Evolutionary conservation across 1,139 yeast genomes (phyloP).

Genomic region (Blastobotrys apis): DNA sequence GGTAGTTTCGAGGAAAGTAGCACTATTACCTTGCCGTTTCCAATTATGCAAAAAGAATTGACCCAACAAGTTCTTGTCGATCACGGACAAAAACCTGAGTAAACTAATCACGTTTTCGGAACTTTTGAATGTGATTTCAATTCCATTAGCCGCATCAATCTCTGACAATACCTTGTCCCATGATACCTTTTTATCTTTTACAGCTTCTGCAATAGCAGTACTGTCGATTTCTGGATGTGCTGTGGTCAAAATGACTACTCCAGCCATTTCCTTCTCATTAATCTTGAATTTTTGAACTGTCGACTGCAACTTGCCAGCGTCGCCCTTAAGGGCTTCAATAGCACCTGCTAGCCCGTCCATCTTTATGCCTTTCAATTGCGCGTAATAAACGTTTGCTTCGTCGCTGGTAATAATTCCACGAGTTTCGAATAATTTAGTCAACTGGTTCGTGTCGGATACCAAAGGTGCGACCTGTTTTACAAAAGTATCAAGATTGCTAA

Average conservation of each 20-base stretch:
- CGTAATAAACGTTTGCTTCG: neutral
- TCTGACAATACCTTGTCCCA: constrained; percentile 3
- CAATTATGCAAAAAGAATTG: constrained; percentile 5
- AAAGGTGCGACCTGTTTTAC: neutral
- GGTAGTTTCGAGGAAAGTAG: neutral
- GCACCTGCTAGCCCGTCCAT: constrained; percentile 12
- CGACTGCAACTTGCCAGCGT: constrained; percentile 1
- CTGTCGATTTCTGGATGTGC: constrained; percentile 8
- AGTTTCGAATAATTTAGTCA: neutral
- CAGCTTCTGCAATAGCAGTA: neutral
- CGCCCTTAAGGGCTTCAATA: constrained; percentile 10
- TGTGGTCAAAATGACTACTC: constrained; percentile 4
- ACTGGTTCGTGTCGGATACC: neutral
- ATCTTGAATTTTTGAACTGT: neutral
- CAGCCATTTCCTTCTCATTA: constrained; percentile 9
- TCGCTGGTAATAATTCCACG: neutral
- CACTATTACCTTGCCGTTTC: constrained; percentile 6
- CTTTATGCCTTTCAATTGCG: neutral
- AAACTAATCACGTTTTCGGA: neutral
- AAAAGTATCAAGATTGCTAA: neutral
- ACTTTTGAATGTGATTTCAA: constrained; percentile 3
- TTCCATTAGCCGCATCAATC: neutral
- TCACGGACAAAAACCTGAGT: constrained; percentile 1
- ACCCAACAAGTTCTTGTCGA: neutral
- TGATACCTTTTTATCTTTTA: constrained; percentile 3